Evolutionary conservation across 129 eudicot genomes (phyloP).

Genomic region (sunflower (Helianthus annuus)): DNA sequence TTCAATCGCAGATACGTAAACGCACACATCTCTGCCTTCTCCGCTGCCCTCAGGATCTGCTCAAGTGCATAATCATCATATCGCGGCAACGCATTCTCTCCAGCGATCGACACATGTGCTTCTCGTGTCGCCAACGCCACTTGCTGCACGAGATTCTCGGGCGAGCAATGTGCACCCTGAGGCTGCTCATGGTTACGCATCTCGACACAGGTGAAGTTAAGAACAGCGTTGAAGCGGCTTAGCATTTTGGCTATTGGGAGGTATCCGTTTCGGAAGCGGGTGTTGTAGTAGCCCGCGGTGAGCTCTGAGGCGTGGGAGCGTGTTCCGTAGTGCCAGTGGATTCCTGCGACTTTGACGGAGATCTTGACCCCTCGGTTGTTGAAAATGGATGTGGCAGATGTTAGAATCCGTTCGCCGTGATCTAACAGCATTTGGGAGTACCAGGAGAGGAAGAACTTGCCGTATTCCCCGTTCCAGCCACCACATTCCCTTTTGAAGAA

Average conservation of each 20-base stretch:
- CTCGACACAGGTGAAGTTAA: constrained; percentile 89
- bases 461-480: constrained; percentile 76
- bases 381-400: constrained; percentile 54
- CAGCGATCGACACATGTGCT: constrained; percentile 51
- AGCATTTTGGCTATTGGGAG: constrained; percentile 74
- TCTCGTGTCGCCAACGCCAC: constrained; percentile 68
- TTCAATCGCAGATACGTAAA: constrained; percentile 90
- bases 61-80: constrained; percentile 71
- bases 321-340: constrained; percentile 92
- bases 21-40: constrained; percentile 76
- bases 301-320: constrained; percentile 94
- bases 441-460: constrained; percentile 93
- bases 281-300: constrained; percentile 91
- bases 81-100: constrained; percentile 70
- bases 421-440: constrained; percentile 83
- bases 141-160: constrained; percentile 76
- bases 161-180: constrained; percentile 65
- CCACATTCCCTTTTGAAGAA: constrained; percentile 84
- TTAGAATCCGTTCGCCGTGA: constrained; percentile 78
- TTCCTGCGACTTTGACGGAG: constrained; percentile 68
- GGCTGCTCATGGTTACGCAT: constrained; percentile 91
- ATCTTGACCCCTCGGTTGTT: constrained; percentile 41
- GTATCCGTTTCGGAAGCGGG: constrained; percentile 71
- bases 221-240: constrained; percentile 57
- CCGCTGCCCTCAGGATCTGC: constrained; percentile 58